Conservation (phyloP, 495 filamentous ascomycete species). For the Rostrohypoxylon terebratum region DNA sequence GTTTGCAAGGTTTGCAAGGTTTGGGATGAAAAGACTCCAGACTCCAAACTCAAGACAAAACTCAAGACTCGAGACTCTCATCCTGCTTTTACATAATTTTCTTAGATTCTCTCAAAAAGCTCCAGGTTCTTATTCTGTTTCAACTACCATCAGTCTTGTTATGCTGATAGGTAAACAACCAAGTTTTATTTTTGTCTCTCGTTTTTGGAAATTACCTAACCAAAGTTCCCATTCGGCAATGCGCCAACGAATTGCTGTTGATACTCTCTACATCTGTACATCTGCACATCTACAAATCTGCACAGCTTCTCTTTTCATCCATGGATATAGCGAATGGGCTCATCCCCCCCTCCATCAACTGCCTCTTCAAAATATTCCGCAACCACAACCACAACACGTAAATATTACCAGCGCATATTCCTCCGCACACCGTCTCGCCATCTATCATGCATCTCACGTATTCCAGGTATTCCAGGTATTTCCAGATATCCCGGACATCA, state of each 20-base stretch:
- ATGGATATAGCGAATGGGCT: conserved; percentile 30
- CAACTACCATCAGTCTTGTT: conserved; percentile 19
- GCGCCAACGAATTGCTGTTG: conserved; percentile 28
- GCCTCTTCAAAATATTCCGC: conserved; percentile 14
- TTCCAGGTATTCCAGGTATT: background rate
- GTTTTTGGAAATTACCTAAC: conserved; percentile 37
- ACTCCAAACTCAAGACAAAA: too few species aligned
- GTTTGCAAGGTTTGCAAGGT: too few species aligned
- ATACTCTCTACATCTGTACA: background rate
- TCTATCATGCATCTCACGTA: background rate
- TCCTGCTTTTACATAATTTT: conserved; percentile 22
- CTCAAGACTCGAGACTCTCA: too few species aligned
- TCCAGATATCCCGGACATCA: background rate
- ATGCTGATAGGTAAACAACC: conserved; percentile 38
- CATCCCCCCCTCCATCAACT: conserved; percentile 10
- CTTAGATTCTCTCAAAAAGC: too few species aligned
- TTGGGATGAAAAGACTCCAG: conserved; percentile 5
- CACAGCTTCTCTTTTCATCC: background rate
- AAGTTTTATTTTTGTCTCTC: conserved; percentile 26
- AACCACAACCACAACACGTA: conserved; percentile 21
- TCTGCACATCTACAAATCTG: too few species aligned
- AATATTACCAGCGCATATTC: conserved; percentile 42
- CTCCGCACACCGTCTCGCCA: conserved; percentile 17
- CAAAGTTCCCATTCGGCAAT: conserved; percentile 24
- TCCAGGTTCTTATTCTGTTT: conserved; percentile 22